Evolutionary conservation across 202 grass and related monocot species (phyloP), one percentile per base, ranked within the genome.

Genomic region (Musa balbisiana): DNA sequence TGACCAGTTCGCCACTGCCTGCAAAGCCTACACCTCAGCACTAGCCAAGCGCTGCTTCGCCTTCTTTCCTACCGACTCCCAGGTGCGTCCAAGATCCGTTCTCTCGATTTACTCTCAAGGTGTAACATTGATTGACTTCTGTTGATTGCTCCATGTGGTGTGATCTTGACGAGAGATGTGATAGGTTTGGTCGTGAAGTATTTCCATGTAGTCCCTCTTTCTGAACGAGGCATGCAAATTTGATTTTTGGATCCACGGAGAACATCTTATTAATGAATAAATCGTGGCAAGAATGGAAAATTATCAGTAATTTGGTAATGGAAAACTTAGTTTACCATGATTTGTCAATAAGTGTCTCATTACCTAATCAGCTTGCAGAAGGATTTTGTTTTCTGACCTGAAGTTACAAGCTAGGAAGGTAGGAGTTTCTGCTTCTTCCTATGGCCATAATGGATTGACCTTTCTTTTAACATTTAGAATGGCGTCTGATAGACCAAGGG

Each of bases 41-140:
- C 89, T 99, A 9, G 89, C 87, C 72, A 85, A n/a, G 26, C 81
- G 95, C 0, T 99, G 95, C 87, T 99, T 99, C 71, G 91, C 86
- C 15, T 98, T 98, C 91, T 94, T 83, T 77, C 95, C 95, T 24
- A 89, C 88, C 16, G 87, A 94, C 11, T 89, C 83, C 43, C 95
- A 94, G 91, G 95, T 98, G 67, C 19, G 43, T 69, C 10, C 9
- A n/a, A 72, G 27, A 65, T 68, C 25, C 29, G 4, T 9, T 64
- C 49, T 66, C 21, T 22, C 62, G 10, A 33, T 67, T 29, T 16
- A 17, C 13, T 43, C 27, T 12, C 5, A 21, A 8, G 15, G 1
- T 54, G 33, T 43, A 43, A 43, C 33, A 8, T 43, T 5, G 33
- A 6, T 43, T 43, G 0, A 43, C 33, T 43, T 43, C 33, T 43